Evolutionary conservation across 2,329 filamentous ascomycete genomes (phyloP), one percentile per base, ranked within the genome.

Genomic region (Teratosphaeria viscida): DNA sequence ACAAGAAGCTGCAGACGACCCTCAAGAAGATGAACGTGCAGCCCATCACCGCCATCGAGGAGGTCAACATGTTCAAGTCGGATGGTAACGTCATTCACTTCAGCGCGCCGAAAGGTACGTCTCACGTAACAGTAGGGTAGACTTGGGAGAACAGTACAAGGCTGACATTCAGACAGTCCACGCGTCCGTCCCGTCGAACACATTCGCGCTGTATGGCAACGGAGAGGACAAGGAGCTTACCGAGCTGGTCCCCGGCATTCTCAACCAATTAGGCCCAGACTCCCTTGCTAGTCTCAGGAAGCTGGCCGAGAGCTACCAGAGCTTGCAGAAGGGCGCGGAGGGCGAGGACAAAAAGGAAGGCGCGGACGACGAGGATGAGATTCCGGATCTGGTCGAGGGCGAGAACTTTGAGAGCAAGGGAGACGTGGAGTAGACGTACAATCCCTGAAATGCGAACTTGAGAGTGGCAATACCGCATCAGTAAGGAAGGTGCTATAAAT

Each of bases 61-160:
- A 99, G 84, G 94, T 99, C 78, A 99, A 99, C 88, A 99, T 99
- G 94, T 99, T 99, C 88, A 99, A 99, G 89, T 88, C 89, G 76
- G 94, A 99, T 77, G 94, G 94, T 78, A 99, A 99, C 79, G 94
- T 99, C 78, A 97, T 99, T 75, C 94, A 99, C 85, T 99, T 99
- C 77, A 88, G 90, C 72, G 90, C 90, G 74, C 94, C 94, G 71
- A 96, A 96, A 84, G 94, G 94, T 97, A 81, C 74, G 85, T 81
- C 47, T 23, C 37, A 55, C 10, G 54, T 26, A 55, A 54, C 62
- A 55, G 54, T 55, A 39, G 64, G 23, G 52, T 54, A 49, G 19
- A 23, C 43, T 49, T 49, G 43, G n/a, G 16, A n/a, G 43, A 8
- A 10, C n/a, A 8, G 43, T 5, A 19, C n/a, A 26, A 49, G 43